These are phyloP conservation scores for Lactarius vividus DNA, from an alignment of 768 basidiomycete species.

Conservation along the genomic window DNA sequence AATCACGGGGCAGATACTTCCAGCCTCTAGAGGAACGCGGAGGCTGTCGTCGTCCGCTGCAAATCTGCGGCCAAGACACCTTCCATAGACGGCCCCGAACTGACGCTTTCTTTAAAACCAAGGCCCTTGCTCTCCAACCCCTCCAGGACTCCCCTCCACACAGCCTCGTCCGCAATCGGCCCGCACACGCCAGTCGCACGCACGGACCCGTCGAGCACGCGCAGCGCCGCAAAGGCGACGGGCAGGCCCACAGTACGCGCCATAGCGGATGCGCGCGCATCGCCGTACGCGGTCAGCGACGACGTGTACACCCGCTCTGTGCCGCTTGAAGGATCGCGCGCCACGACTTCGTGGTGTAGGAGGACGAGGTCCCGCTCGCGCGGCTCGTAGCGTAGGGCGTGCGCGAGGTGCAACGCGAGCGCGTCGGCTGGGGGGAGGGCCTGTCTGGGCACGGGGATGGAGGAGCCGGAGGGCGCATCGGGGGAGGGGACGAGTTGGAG, in stretches of 20 bases:
- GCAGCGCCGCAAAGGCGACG: slow-evolving; percentile 76
- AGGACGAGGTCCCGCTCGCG: slow-evolving; percentile 85
- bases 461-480: slow-evolving; percentile 25
- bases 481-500: slow-evolving; percentile 37
- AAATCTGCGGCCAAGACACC: slow-evolving; percentile 20
- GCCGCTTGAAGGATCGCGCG: slow-evolving; percentile 32
- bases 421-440: slow-evolving; percentile 62
- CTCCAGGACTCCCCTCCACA: slow-evolving; percentile 62
- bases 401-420: slow-evolving; percentile 67
- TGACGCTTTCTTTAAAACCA: slow-evolving; percentile 40
- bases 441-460: slow-evolving; percentile 46
- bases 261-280: slow-evolving; percentile 70
- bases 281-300: slow-evolving; percentile 62
- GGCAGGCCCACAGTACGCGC: slow-evolving; percentile 87
- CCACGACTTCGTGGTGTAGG: slow-evolving; percentile 78
- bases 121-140: slow-evolving; percentile 52
- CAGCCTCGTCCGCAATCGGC: slow-evolving; percentile 54
- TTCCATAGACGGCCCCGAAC: slow-evolving; percentile 46
- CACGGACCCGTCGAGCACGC: slow-evolving; percentile 58
- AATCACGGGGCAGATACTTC: not conserved
- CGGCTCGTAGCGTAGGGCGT: slow-evolving; percentile 64
- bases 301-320: slow-evolving; percentile 61
- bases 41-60: slow-evolving; percentile 8
- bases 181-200: slow-evolving; percentile 60
- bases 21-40: not conserved